These are phyloP conservation scores for Geotrichum siamense DNA, from an alignment of 1,139 yeast species.

Conservation along the genomic window DNA sequence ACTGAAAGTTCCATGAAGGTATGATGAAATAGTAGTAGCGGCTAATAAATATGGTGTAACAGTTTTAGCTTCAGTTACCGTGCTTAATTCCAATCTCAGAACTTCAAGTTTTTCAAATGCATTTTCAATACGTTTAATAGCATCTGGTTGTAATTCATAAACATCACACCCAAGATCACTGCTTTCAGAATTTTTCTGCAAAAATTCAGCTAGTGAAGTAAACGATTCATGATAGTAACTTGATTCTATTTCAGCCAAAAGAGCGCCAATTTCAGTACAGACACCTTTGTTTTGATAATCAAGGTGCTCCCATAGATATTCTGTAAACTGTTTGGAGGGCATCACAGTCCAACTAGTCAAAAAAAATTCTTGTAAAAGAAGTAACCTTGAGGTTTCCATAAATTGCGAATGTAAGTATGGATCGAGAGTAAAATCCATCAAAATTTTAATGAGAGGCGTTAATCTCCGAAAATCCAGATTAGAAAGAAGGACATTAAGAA, in stretches of 20 bases:
- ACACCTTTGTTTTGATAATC: constrained; percentile 73
- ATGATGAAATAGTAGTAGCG: constrained; percentile 32
- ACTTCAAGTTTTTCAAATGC: constrained; percentile 42
- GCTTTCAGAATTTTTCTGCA: constrained; percentile 38
- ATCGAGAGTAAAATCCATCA: constrained; percentile 44
- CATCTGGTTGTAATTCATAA: constrained; percentile 27
- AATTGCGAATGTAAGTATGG: constrained; percentile 53
- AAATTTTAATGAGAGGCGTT: constrained; percentile 44
- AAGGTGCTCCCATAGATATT: constrained; percentile 42
- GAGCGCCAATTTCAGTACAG: constrained; percentile 61
- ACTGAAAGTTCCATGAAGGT: constrained; percentile 21
- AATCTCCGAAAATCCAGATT: constrained; percentile 51
- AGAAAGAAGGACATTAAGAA: constrained; percentile 53
- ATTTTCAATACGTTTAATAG: constrained; percentile 31
- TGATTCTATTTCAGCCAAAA: constrained; percentile 51
- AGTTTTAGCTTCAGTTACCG: constrained; percentile 6
- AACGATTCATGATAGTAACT: constrained; percentile 48
- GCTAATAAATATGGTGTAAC: constrained; percentile 32
- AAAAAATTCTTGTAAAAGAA: constrained; percentile 50
- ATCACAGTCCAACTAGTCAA: constrained; percentile 49
- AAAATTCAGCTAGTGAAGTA: constrained; percentile 37
- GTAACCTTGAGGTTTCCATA: constrained; percentile 56
- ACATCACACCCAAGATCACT: constrained; percentile 35
- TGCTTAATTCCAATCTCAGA: constrained; percentile 34
- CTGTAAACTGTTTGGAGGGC: constrained; percentile 43